These are phyloP conservation scores for Leishmania gerbilli DNA, from an alignment of 208 protist genomes.

Conservation along the genomic window DNA sequence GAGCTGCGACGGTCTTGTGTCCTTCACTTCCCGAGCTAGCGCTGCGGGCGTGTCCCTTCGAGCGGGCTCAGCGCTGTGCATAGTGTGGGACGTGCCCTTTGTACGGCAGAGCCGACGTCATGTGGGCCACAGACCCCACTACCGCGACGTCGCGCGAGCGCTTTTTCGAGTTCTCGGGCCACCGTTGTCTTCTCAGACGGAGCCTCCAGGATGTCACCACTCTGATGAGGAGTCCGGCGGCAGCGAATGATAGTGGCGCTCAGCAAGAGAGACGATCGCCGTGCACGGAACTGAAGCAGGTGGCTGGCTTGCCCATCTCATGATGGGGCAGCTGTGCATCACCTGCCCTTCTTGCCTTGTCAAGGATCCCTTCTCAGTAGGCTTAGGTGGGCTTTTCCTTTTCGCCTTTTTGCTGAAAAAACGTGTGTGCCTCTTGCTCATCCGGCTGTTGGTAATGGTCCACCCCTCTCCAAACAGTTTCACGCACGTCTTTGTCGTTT, in stretches of 20 bases:
- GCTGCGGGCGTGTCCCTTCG: not conserved
- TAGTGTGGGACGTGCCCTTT: not conserved
- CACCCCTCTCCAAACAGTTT: not conserved
- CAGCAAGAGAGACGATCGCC: not conserved
- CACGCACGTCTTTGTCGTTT: not conserved
- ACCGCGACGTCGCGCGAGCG: not conserved
- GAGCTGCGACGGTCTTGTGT: not conserved
- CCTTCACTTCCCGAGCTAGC: not conserved
- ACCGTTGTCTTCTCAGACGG: not conserved
- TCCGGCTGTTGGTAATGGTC: not conserved
- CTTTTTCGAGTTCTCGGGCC: not conserved
- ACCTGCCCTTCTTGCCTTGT: constrained; percentile 41
- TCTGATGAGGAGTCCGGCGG: not conserved
- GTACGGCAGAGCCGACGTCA: not conserved
- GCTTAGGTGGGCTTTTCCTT: constrained; percentile 54
- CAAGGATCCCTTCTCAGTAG: constrained; percentile 37
- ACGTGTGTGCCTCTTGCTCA: constrained; percentile 5
- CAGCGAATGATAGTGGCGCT: not conserved
- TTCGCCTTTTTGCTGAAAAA: constrained; percentile 68
- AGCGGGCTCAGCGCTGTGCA: not conserved
- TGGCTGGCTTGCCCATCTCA: constrained; percentile 25
- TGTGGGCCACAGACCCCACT: not conserved
- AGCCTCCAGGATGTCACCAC: not conserved
- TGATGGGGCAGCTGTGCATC: constrained; percentile 36
- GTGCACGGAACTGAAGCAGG: not conserved